These are phyloP conservation scores for Dendrobium nobile DNA, from an alignment of 106 monocot genomes.

Conservation along the genomic window DNA sequence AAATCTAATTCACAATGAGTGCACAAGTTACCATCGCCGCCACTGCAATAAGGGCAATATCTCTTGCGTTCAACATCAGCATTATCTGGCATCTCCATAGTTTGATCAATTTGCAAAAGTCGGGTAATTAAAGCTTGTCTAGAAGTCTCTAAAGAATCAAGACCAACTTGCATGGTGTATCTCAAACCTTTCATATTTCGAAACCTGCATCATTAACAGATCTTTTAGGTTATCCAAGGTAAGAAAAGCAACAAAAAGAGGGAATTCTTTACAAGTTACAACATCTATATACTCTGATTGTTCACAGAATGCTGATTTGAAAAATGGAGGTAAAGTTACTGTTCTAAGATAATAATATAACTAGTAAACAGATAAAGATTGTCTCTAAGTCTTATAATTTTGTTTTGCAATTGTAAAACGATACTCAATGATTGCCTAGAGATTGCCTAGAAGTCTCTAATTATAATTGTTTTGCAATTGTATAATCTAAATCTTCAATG, in stretches of 20 bases:
- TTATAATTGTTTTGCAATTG: not conserved
- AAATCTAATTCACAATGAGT: slow-evolving; percentile 76
- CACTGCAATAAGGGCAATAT: slow-evolving; percentile 72
- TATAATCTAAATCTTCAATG: not conserved
- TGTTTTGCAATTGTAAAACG: not conserved
- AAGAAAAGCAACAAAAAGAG: not conserved
- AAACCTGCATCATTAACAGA: slow-evolving; percentile 28
- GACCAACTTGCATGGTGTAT: slow-evolving; percentile 61
- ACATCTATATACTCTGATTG: not conserved
- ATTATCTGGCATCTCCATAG: slow-evolving; percentile 68
- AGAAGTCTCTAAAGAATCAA: slow-evolving; percentile 73
- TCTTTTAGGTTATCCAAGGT: not conserved
- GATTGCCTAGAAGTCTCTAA: not conserved
- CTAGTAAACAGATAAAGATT: not conserved
- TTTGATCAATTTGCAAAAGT: slow-evolving; percentile 71
- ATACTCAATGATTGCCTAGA: not conserved
- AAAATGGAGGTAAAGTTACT: not conserved
- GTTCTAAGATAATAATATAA: not conserved
- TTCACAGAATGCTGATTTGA: not conserved
- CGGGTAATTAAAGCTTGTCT: slow-evolving; percentile 56
- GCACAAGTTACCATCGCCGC: slow-evolving; percentile 78
- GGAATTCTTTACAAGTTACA: not conserved
- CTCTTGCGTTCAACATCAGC: slow-evolving; percentile 67
- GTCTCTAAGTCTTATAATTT: not conserved
- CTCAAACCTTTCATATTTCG: slow-evolving; percentile 50